Percentiles rank a stretch among this genome's conserved stretches.
phyloP scores from a whole-genome alignment of 495 filamentous ascomycete genomes.

The Penicillium subrubescens region DNA sequence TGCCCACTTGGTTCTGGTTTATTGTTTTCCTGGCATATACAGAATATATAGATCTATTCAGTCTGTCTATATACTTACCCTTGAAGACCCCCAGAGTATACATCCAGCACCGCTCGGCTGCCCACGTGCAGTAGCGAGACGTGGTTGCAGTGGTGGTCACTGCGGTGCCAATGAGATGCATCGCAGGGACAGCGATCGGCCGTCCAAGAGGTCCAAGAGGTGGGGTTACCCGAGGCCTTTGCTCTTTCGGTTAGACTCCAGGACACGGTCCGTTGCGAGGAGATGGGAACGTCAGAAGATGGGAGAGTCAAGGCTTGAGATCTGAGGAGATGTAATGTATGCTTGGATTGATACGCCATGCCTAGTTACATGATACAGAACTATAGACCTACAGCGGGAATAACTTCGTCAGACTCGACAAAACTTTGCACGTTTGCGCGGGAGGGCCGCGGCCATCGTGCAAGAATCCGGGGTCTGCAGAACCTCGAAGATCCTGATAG shows the following conservation, averaged over 20 bases:
- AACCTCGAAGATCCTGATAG: not conserved
- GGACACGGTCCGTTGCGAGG: not conserved
- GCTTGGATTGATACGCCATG: slow-evolving; percentile 19
- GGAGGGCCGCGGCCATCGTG: slow-evolving; percentile 7
- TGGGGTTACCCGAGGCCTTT: slow-evolving; percentile 27
- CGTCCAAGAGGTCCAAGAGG: slow-evolving; percentile 14
- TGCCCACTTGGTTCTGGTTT: not conserved
- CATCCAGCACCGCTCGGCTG: slow-evolving; percentile 2
- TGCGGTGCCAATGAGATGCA: slow-evolving; percentile 25
- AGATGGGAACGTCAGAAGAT: not conserved
- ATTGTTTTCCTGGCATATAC: not conserved
- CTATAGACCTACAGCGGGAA: not conserved
- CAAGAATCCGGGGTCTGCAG: not conserved
- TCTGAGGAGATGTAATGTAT: slow-evolving; percentile 4
- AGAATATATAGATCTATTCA: not conserved
- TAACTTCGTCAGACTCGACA: not conserved
- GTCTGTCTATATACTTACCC: not conserved
- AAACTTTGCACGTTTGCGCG: slow-evolving; percentile 2
- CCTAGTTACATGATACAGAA: slow-evolving; percentile 31
- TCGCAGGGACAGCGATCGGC: slow-evolving; percentile 18
- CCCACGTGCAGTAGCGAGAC: slow-evolving; percentile 13
- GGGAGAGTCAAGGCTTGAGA: not conserved
- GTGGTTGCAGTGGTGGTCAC: not conserved
- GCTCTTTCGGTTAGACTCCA: slow-evolving; percentile 11
- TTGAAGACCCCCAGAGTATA: not conserved